Conservation (phyloP, 768 basidiomycete genomes). For the Brasilioporus rufonigricans region DNA sequence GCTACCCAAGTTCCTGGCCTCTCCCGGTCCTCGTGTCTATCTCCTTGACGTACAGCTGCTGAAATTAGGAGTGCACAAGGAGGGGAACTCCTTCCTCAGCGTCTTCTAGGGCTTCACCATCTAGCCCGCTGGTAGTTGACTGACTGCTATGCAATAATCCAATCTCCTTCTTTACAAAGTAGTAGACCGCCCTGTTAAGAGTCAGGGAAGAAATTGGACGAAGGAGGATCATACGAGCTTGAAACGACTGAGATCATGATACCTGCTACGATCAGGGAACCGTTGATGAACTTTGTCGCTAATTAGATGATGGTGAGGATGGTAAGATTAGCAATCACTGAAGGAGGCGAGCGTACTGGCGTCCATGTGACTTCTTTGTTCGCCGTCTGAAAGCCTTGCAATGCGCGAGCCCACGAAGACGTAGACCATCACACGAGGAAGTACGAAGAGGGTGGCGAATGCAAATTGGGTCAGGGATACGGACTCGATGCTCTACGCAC, state of each 20-base stretch:
- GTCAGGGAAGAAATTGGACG: constrained; percentile 15
- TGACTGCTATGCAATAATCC: constrained; percentile 48
- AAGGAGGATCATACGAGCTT: constrained; percentile 54
- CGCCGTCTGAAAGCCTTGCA: constrained; percentile 72
- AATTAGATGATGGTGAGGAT: constrained; percentile 13
- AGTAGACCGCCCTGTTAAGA: constrained; percentile 60
- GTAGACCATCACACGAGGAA: constrained; percentile 70
- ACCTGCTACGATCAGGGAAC: constrained; percentile 56
- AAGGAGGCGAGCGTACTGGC: constrained; percentile 44
- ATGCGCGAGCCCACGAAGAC: constrained; percentile 79
- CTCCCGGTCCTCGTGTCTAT: background rate
- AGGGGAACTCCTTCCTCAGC: constrained; percentile 61
- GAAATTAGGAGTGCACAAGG: constrained; percentile 7
- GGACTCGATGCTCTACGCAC: constrained; percentile 61
- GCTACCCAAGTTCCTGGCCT: background rate
- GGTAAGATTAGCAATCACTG: constrained; percentile 4
- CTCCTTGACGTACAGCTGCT: background rate
- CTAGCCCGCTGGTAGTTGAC: constrained; percentile 50
- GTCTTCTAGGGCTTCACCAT: constrained; percentile 59
- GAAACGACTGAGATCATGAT: constrained; percentile 55
- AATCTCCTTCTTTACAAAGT: constrained; percentile 59
- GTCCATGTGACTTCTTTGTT: constrained; percentile 74
- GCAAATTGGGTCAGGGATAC: constrained; percentile 76
- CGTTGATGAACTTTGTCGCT: constrained; percentile 69
- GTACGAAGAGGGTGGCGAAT: constrained; percentile 65